phyloP scores from a whole-genome alignment of 352 stramenopile genomes.

The Phytopythium helicoides region DNA sequence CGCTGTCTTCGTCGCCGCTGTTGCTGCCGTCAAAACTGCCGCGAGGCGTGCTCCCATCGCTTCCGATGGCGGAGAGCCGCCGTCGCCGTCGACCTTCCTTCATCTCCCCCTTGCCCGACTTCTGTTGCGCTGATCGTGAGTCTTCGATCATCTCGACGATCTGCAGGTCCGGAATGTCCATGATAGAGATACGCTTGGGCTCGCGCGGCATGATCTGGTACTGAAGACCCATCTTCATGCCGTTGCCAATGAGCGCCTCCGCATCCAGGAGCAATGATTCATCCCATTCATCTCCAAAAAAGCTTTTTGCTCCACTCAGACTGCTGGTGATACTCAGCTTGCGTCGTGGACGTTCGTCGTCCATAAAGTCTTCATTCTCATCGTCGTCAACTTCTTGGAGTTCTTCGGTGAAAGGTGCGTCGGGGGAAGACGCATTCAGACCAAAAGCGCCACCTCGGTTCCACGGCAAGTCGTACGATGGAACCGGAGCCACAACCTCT shows the following conservation, averaged over 20 bases:
- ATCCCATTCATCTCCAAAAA: conserved; percentile 28
- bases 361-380: conserved; percentile 1
- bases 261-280: conserved; percentile 62
- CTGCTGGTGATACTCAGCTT: conserved; percentile 22
- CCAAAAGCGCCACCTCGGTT: conserved; percentile 39
- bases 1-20: conserved; percentile 12
- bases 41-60: conserved; percentile 13
- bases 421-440: conserved; percentile 7
- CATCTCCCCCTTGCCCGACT: not conserved
- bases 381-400: conserved; percentile 23
- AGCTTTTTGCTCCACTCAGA: conserved; percentile 11
- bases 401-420: not conserved
- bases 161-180: conserved; percentile 63
- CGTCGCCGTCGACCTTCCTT: conserved; percentile 8
- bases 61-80: conserved; percentile 10
- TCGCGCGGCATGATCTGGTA: conserved; percentile 52
- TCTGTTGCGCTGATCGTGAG: not conserved
- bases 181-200: conserved; percentile 58
- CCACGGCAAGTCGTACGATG: conserved; percentile 58
- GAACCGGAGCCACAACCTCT: conserved; percentile 21
- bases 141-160: conserved; percentile 55
- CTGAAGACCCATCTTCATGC: conserved; percentile 68
- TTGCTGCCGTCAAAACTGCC: conserved; percentile 18
- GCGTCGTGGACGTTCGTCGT: conserved; percentile 4
- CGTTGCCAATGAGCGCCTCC: conserved; percentile 67